These are phyloP conservation scores for Pyricularia grisea DNA, from an alignment of 2,329 filamentous ascomycete genomes.

Conservation along the genomic window DNA sequence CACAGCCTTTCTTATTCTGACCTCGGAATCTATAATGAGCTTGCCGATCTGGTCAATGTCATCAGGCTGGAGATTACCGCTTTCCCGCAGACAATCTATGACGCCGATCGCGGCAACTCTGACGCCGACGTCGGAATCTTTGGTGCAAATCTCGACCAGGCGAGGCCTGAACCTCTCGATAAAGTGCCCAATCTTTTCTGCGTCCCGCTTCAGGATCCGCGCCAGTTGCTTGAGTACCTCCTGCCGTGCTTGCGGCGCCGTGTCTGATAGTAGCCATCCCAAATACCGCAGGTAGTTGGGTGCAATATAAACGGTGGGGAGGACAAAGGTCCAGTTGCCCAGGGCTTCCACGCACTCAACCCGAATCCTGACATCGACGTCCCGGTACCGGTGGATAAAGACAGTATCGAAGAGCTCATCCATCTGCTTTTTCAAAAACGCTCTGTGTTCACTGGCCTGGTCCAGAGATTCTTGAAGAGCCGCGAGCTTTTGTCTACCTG, in stretches of 20 bases:
- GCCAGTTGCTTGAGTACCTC: conserved; percentile 80
- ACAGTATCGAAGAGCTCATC: conserved; percentile 86
- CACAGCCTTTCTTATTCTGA: conserved; percentile 77
- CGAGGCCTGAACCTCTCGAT: conserved; percentile 84
- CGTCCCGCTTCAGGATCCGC: conserved; percentile 69
- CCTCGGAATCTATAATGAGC: conserved; percentile 81
- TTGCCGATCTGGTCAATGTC: conserved; percentile 85
- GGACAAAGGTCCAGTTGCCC: conserved; percentile 76
- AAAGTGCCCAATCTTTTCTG: conserved; percentile 80
- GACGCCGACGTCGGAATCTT: conserved; percentile 73
- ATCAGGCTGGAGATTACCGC: conserved; percentile 78
- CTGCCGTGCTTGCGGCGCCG: conserved; percentile 61
- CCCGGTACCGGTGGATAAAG: conserved; percentile 91
- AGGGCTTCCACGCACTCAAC: conserved; percentile 81
- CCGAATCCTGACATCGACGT: conserved; percentile 82
- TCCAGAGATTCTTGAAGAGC: conserved; percentile 65
- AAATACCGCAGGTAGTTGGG: conserved; percentile 86
- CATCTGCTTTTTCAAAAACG: conserved; percentile 61
- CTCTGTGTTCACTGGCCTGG: conserved; percentile 60
- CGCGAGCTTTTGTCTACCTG: conserved; percentile 67
- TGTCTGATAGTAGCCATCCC: conserved; percentile 90
- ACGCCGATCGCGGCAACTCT: conserved; percentile 73
- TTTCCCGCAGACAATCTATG: conserved; percentile 71
- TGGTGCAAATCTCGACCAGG: conserved; percentile 85
- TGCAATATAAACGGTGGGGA: conserved; percentile 84